Conservation (phyloP, 1,284 basidiomycete species). For the Calocybe gambosa region DNA sequence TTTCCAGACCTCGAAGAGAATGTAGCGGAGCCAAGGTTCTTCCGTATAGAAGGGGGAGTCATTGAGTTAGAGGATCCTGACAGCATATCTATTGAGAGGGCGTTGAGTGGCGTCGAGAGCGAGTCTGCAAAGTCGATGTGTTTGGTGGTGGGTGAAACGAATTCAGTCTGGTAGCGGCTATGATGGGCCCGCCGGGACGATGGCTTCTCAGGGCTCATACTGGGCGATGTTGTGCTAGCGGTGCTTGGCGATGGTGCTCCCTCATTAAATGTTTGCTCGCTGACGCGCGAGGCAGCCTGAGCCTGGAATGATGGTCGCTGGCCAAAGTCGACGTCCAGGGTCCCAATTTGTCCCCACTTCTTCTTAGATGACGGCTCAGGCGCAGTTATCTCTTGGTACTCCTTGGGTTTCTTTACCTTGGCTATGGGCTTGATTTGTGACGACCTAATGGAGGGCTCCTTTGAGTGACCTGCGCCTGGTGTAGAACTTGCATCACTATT, state of each 20-base stretch:
- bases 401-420: constrained; percentile 14
- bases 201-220: constrained; percentile 3
- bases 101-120: neutral
- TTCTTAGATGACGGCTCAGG: constrained; percentile 7
- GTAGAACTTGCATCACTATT: constrained; percentile 26
- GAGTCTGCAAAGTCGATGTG: constrained; percentile 7
- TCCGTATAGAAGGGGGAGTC: constrained; percentile 8
- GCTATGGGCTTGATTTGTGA: constrained; percentile 7
- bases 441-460: constrained; percentile 28
- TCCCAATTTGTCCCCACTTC: constrained; percentile 23
- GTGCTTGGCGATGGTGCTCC: constrained; percentile 4
- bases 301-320: neutral
- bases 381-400: constrained; percentile 14
- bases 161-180: constrained; percentile 46
- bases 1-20: constrained; percentile 32
- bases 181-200: constrained; percentile 27
- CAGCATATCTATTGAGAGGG: neutral
- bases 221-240: constrained; percentile 1
- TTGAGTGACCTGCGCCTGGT: constrained; percentile 23
- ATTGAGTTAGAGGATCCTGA: constrained; percentile 4
- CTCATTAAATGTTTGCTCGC: constrained; percentile 11
- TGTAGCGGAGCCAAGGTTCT: constrained; percentile 22
- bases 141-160: constrained; percentile 19
- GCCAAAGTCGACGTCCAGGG: constrained; percentile 13
- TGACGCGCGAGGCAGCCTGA: neutral